These are phyloP conservation scores for Trichosporon ovoides DNA, from an alignment of 1,284 basidiomycete species.

Conservation along the genomic window DNA sequence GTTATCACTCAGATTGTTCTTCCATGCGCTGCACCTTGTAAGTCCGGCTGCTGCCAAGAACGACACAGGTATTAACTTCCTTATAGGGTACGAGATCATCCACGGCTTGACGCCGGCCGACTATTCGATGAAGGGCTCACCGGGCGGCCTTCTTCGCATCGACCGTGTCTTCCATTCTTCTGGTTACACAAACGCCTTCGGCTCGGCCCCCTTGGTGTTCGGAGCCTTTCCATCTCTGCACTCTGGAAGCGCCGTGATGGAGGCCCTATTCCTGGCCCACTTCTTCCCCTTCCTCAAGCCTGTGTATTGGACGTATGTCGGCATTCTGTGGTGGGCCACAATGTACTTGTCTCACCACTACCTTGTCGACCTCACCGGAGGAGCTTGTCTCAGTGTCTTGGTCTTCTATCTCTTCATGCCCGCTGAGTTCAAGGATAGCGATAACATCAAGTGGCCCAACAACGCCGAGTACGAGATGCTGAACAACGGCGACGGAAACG, in stretches of 20 bases:
- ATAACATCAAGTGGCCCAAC: slow-evolving; percentile 51
- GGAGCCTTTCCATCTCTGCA: slow-evolving; percentile 96
- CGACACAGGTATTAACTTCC: too few relatives aligned
- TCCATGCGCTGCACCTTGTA: slow-evolving; percentile 83
- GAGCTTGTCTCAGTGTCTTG: slow-evolving; percentile 79
- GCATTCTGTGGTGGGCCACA: slow-evolving; percentile 92
- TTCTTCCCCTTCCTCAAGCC: slow-evolving; percentile 74
- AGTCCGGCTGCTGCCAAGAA: slow-evolving; percentile 29
- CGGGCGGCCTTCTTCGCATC: slow-evolving; percentile 88
- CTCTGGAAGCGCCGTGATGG: slow-evolving; percentile 82
- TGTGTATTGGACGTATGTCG: slow-evolving; percentile 77
- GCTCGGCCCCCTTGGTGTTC: slow-evolving; percentile 86
- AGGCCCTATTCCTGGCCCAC: slow-evolving; percentile 87
- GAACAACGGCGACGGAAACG: slow-evolving; percentile 8
- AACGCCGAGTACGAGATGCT: slow-evolving; percentile 40
- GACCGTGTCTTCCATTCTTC: slow-evolving; percentile 76
- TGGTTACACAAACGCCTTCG: slow-evolving; percentile 77
- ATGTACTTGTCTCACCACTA: slow-evolving; percentile 99
- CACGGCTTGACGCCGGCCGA: slow-evolving; percentile 92
- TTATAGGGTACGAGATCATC: slow-evolving; percentile 89
- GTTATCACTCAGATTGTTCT: slow-evolving; percentile 85
- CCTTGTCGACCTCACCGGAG: slow-evolving; percentile 91
- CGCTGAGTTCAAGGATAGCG: slow-evolving; percentile 63
- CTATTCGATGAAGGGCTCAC: slow-evolving; percentile 84
- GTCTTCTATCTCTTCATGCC: slow-evolving; percentile 87